phyloP scores from a whole-genome alignment of 805 yeast species.

The Tetrapisispora phaffii region DNA sequence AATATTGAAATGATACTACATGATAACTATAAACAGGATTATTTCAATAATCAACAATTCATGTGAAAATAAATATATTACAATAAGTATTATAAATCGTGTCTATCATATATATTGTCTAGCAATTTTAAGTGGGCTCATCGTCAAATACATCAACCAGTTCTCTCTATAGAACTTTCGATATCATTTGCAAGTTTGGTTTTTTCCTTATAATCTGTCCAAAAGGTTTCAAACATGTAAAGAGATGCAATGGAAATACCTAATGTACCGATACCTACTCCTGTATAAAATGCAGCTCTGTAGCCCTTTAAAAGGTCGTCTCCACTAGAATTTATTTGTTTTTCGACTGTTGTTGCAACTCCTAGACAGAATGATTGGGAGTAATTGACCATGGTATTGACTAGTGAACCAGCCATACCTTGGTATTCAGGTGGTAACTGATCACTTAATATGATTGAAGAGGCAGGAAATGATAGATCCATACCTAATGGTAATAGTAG shows the following conservation, averaged over 20 bases:
- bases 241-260: constrained; percentile 1
- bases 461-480: constrained; percentile 73
- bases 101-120: neutral
- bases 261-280: constrained; percentile 43
- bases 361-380: constrained; percentile 65
- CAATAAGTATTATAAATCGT: too few relatives aligned
- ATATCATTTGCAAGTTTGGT: neutral
- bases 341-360: constrained; percentile 58
- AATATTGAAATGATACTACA: neutral
- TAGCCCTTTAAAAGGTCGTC: constrained; percentile 34
- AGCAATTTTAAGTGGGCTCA: neutral
- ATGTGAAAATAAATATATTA: too few relatives aligned
- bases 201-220: constrained; percentile 6
- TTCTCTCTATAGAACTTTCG: neutral
- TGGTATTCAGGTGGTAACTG: constrained; percentile 53
- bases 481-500: constrained; percentile 57
- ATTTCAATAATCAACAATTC: too few relatives aligned
- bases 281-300: constrained; percentile 49
- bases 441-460: constrained; percentile 52
- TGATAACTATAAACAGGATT: neutral
- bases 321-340: constrained; percentile 27
- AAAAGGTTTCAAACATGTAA: constrained; percentile 6
- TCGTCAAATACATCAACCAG: neutral
- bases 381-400: constrained; percentile 61
- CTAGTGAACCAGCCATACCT: constrained; percentile 71